Evolutionary conservation across 352 stramenopile genomes (phyloP), one percentile per base, ranked within the genome.

Genomic region (Phytophthora sansomeana): DNA sequence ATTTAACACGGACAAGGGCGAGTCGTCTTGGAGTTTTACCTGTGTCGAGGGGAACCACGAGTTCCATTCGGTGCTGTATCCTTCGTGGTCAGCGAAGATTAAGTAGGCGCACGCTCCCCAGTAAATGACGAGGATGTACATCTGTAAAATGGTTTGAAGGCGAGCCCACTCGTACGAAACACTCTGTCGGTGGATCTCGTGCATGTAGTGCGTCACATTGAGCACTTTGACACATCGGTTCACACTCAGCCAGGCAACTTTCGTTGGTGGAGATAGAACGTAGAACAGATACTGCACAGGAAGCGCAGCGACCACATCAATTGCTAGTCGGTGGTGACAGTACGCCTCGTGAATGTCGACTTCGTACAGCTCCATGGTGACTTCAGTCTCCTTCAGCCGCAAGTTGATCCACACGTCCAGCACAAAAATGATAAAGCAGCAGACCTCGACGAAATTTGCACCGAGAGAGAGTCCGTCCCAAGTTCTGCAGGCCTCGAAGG

Each of bases 401-500:
- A 75, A 81, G 24, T 90, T 86, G 55, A 90, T 58, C 77, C 77
- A 88, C 21, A 89, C 63, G 39, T 89, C 79, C 6, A 83, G 11
- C 4, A 59, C 28, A 28, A 85, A 88, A 28, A 89, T 24, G 3
- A 72, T 5, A 19, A 79, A 74, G 42, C 69, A 76, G n/a, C 70
- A 51, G 2, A 83, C 53, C 21, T 89, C 77, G 19, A 80, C 17
- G 0, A 77, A 14, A 4, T 83, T 77, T 1, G 78, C 59, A 13
- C 67, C 28, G 1, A 78, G 28, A 0, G 51, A 58, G 6, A 75
- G 19, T 14, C 66, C 69, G 6, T 58, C 69, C 72, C 72, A 87
- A 7, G 64, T 61, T 14, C 79, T 39, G 19, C 80, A 80, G 3
- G 57, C 28, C 13, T 87, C 79, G 24, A 90, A 74, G 0, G 79